A percentile compares a stretch with the other conserved stretches of the same genome.
These are phyloP conservation scores for Toxicodendron radicans DNA, from an alignment of 345 rosid species.

Conservation along the genomic window DNA sequence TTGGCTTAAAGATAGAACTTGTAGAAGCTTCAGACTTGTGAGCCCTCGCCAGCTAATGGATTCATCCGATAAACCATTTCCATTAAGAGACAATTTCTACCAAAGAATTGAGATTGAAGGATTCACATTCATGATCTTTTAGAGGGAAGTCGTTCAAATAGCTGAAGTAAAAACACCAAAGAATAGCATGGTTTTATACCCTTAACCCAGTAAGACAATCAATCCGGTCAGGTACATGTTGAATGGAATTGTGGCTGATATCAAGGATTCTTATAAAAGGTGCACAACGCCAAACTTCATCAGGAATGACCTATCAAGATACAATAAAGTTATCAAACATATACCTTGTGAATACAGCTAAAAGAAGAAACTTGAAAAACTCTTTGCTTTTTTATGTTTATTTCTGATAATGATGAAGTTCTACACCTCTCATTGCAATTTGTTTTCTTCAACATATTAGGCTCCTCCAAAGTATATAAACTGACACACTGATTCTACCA, in stretches of 20 bases:
- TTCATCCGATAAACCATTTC: constrained; percentile 62
- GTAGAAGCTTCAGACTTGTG: constrained; percentile 49
- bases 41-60: constrained; percentile 77
- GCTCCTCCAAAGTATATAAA: not conserved
- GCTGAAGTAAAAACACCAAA: not conserved
- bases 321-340: constrained; percentile 12
- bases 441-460: not conserved
- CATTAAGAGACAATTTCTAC: constrained; percentile 67
- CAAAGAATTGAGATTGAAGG: constrained; percentile 20
- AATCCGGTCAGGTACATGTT: constrained; percentile 51
- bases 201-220: constrained; percentile 53
- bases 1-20: constrained; percentile 58
- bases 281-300: constrained; percentile 74
- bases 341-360: constrained; percentile 1
- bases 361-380: not conserved
- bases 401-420: not conserved
- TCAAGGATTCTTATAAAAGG: constrained; percentile 60
- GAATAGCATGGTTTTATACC: constrained; percentile 32
- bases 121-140: not conserved
- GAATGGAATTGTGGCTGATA: constrained; percentile 61
- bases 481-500: not conserved
- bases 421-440: not conserved
- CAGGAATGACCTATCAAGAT: constrained; percentile 60
- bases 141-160: constrained; percentile 2
- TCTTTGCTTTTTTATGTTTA: not conserved